These are phyloP conservation scores for Jacaranda copaia DNA, from an alignment of 257 asterid genomes.

Conservation along the genomic window DNA sequence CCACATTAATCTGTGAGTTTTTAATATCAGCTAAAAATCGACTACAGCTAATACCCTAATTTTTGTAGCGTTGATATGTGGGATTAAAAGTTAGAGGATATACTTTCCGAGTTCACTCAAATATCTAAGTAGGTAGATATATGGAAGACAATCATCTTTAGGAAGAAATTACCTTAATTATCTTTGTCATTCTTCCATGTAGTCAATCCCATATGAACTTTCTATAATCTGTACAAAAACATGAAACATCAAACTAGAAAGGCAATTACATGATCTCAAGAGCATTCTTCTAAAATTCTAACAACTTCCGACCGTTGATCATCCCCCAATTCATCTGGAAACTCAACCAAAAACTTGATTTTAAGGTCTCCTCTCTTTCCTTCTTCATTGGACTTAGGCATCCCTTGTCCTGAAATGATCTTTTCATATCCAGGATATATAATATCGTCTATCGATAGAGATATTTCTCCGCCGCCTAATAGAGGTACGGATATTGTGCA, in stretches of 20 bases:
- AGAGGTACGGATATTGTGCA: constrained; percentile 59
- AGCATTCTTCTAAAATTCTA: constrained; percentile 50
- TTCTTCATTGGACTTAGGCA: constrained; percentile 59
- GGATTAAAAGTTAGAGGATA: no score
- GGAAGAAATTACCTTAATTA: no score
- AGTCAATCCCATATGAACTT: neutral
- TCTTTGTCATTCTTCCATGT: neutral
- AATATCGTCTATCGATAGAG: constrained; percentile 50
- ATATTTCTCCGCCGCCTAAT: constrained; percentile 59
- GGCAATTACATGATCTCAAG: constrained; percentile 9
- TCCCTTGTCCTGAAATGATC: constrained; percentile 64
- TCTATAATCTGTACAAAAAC: neutral
- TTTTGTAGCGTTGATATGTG: no score
- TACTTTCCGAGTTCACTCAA: no score
- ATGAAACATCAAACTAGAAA: neutral
- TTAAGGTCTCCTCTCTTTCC: constrained; percentile 62
- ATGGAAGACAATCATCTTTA: no score
- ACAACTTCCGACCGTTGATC: constrained; percentile 52
- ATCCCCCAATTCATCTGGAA: constrained; percentile 54
- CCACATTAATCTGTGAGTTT: no score
- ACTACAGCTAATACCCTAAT: no score
- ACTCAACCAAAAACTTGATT: constrained; percentile 64
- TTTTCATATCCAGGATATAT: constrained; percentile 68
- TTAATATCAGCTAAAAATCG: no score
- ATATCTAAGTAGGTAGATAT: no score